These are phyloP conservation scores for Aspergillus fischeri DNA, from an alignment of 2,329 filamentous ascomycete genomes.

Conservation along the genomic window DNA sequence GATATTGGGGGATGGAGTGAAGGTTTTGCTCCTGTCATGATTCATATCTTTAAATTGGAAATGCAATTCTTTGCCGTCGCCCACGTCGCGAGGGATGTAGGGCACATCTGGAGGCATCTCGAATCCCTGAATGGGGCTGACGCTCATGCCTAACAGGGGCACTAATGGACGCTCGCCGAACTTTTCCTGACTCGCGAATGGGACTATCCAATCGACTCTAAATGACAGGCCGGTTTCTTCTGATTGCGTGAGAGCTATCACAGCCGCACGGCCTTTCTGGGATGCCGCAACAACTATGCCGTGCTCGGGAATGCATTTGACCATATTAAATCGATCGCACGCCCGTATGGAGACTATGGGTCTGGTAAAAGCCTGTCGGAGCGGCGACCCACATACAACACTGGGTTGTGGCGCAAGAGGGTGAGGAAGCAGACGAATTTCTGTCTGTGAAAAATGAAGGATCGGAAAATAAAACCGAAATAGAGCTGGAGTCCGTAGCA, in stretches of 20 bases:
- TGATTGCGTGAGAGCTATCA: slow-evolving; percentile 50
- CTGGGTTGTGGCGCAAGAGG: slow-evolving; percentile 27
- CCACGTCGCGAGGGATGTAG: slow-evolving; percentile 24
- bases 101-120: slow-evolving; percentile 34
- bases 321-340: slow-evolving; percentile 55
- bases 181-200: slow-evolving; percentile 48
- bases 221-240: slow-evolving; percentile 41
- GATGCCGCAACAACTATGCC: slow-evolving; percentile 56
- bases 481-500: slow-evolving; percentile 12
- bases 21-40: slow-evolving; percentile 1
- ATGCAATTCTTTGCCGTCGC: slow-evolving; percentile 12
- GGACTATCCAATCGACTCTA: slow-evolving; percentile 55
- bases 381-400: slow-evolving; percentile 28
- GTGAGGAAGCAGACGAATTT: slow-evolving; percentile 35
- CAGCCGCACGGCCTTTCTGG: slow-evolving; percentile 53
- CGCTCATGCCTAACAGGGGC: slow-evolving; percentile 53
- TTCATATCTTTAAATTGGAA: slow-evolving; percentile 18
- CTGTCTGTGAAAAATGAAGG: slow-evolving; percentile 39
- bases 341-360: slow-evolving; percentile 19
- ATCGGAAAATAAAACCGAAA: slow-evolving; percentile 34
- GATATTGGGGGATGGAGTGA: not conserved
- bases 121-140: slow-evolving; percentile 54
- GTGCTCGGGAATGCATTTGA: slow-evolving; percentile 55
- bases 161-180: slow-evolving; percentile 39
- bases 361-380: slow-evolving; percentile 26